Evolutionary conservation across 306 rosid species (phyloP).

Genomic region (Begonia loranthoides): DNA sequence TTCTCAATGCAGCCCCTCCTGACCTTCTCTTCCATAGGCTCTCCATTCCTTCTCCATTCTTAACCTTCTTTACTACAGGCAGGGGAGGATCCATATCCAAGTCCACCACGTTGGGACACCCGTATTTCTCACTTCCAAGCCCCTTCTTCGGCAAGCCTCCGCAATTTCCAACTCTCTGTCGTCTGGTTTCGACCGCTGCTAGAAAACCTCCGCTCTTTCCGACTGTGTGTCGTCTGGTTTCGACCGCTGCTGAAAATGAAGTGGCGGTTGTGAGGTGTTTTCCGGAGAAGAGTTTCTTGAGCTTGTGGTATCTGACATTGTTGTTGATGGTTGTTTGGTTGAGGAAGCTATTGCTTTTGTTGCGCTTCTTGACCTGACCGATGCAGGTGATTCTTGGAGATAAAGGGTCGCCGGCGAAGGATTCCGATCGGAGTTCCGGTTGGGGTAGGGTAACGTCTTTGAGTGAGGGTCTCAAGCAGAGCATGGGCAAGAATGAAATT

Average conservation of each 20-base stretch:
- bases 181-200: slow-evolving; percentile 3
- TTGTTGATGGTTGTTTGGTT: slow-evolving; percentile 8
- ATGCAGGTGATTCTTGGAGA: slow-evolving; percentile 90
- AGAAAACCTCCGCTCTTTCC: slow-evolving; percentile 1
- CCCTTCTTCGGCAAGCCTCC: slow-evolving; percentile 5
- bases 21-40: slow-evolving; percentile 62
- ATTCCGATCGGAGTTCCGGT: slow-evolving; percentile 1
- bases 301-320: slow-evolving; percentile 44
- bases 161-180: slow-evolving; percentile 6
- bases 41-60: slow-evolving; percentile 13
- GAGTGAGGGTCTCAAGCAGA: slow-evolving; percentile 60
- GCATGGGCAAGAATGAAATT: slow-evolving; percentile 67
- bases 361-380: slow-evolving; percentile 78
- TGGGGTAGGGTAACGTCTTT: slow-evolving; percentile 20
- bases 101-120: slow-evolving; percentile 21
- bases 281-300: slow-evolving; percentile 57
- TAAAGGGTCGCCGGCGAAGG: slow-evolving; percentile 34
- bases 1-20: slow-evolving; percentile 25
- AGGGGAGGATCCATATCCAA: slow-evolving; percentile 59
- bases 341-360: slow-evolving; percentile 28
- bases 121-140: slow-evolving; percentile 13
- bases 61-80: slow-evolving; percentile 38
- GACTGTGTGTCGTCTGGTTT: slow-evolving; percentile 8
- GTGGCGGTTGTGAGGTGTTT: slow-evolving; percentile 24
- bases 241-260: slow-evolving; percentile 7